A percentile compares a stretch with the other conserved stretches of the same genome.
Evolutionary conservation across 805 yeast genomes (phyloP).

Genomic region (Alloascoidea hylecoeti): DNA sequence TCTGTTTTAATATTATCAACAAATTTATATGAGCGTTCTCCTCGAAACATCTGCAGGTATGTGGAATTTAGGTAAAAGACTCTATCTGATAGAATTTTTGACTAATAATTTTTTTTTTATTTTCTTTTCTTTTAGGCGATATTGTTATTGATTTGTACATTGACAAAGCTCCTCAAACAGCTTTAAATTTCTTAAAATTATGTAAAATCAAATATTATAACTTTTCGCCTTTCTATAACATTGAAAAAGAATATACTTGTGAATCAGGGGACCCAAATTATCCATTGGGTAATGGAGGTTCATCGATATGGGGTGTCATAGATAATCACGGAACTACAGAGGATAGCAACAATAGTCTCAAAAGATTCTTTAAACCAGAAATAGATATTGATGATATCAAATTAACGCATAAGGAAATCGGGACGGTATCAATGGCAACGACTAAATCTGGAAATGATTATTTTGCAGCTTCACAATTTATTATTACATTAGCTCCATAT

Average conservation of each 20-base stretch:
- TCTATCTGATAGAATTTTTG: background rate
- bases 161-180: conserved; percentile 21
- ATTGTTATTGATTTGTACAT: conserved; percentile 33
- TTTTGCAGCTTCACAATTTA: conserved; percentile 21
- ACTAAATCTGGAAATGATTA: conserved; percentile 5
- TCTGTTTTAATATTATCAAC: too few relatives aligned
- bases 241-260: conserved; percentile 23
- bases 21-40: conserved; percentile 22
- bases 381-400: conserved; percentile 12
- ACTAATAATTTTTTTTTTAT: background rate
- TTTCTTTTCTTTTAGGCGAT: conserved; percentile 21
- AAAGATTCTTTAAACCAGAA: conserved; percentile 11
- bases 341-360: background rate
- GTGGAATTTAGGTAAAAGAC: conserved; percentile 5
- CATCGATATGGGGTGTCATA: conserved; percentile 18
- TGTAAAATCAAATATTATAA: conserved; percentile 38
- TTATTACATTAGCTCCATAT: conserved; percentile 21
- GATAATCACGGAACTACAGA: conserved; percentile 6
- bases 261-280: conserved; percentile 35
- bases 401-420: conserved; percentile 15
- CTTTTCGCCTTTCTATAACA: conserved; percentile 31
- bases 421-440: conserved; percentile 20
- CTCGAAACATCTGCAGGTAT: conserved; percentile 24
- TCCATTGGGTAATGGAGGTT: conserved; percentile 21
- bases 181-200: conserved; percentile 35